Evolutionary conservation across 805 yeast species (phyloP), one percentile per base, ranked within the genome.

Genomic region (Pichia scutulata): DNA sequence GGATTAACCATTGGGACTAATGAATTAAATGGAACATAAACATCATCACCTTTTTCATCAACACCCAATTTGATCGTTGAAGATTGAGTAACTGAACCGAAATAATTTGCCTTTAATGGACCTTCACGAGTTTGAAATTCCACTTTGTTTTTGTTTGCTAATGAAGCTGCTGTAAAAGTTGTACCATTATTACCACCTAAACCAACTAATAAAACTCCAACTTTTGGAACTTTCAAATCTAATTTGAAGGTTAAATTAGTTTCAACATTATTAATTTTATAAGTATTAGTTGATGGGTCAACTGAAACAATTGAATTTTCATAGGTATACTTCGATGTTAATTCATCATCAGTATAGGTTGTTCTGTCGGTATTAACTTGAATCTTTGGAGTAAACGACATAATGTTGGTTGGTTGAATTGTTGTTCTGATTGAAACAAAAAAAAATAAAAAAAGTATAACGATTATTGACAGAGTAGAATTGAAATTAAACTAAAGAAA

Each of bases 171-270:
- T 49, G 89, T 80, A 57, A 92, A 76, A 14, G 98, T 90, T 52
- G 97, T 78, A 69, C 97, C 98, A 65, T 90, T 90, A 76, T 90
- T 90, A 70, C 98, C 98, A 60, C 97, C 97, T 57, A 90, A 76
- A 59, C 98, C 98, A 36, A 90, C 97, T 55, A 92, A 76, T 81
- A 90, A 70, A 55, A 90, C 74, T 60, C 98, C 98, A 45, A 89
- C 77, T 69, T 84, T 89, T 60, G 96, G 96, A 42, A 83, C 80
- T 51, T 75, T 76, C 65, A 87, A 76, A 60, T 89, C 95, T 47
- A 87, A 83, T 69, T 88, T 87, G 76, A 90, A 92, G 64, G 89
- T 84, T 64, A 88, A 88, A 57, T 88, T 84, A 56, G 76, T 77
- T 50, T 76, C 64, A 49, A 83, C 77, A 22, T 95, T 95, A 21